These are phyloP conservation scores for Ophiostoma quercus DNA, from an alignment of 2,329 filamentous ascomycete genomes.

Conservation along the genomic window DNA sequence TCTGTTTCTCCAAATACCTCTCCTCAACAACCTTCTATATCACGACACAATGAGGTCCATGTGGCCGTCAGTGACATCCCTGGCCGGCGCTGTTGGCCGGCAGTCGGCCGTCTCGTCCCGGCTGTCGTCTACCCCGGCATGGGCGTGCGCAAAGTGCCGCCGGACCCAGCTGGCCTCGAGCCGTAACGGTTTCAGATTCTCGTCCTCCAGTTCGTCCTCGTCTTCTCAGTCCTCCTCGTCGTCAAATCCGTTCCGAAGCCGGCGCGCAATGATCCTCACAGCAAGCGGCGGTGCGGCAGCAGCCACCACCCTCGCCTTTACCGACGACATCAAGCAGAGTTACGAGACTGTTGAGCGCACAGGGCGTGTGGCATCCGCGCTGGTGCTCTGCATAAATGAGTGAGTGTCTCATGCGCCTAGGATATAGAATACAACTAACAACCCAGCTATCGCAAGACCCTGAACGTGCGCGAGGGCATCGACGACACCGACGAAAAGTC, in stretches of 20 bases:
- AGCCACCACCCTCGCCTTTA: slow-evolving; percentile 49
- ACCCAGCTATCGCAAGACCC: slow-evolving; percentile 73
- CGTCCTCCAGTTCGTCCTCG: not conserved
- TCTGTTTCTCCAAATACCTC: not conserved
- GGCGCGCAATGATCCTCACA: slow-evolving; percentile 31
- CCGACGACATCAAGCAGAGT: slow-evolving; percentile 67
- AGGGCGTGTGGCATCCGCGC: slow-evolving; percentile 67
- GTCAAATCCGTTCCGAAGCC: slow-evolving; percentile 24
- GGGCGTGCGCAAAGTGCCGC: slow-evolving; percentile 26
- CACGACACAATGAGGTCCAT: not conserved
- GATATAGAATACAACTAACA: not conserved
- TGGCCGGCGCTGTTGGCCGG: slow-evolving; percentile 20
- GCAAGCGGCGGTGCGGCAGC: slow-evolving; percentile 46
- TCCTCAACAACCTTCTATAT: not conserved
- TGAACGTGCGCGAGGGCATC: slow-evolving; percentile 62
- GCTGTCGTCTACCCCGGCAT: slow-evolving; percentile 15
- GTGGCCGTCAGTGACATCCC: slow-evolving; percentile 13
- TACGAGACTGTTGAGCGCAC: slow-evolving; percentile 72
- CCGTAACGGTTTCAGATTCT: not conserved
- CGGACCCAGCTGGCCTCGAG: slow-evolving; percentile 21
- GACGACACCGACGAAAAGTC: slow-evolving; percentile 60
- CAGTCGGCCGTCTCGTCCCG: not conserved
- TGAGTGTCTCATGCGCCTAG: slow-evolving; percentile 37
- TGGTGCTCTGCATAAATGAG: slow-evolving; percentile 86
- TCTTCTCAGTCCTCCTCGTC: slow-evolving; percentile 1